Base-by-base conservation (phyloP, 164 flowering plant genomes). In the Vitis riparia region DNA sequence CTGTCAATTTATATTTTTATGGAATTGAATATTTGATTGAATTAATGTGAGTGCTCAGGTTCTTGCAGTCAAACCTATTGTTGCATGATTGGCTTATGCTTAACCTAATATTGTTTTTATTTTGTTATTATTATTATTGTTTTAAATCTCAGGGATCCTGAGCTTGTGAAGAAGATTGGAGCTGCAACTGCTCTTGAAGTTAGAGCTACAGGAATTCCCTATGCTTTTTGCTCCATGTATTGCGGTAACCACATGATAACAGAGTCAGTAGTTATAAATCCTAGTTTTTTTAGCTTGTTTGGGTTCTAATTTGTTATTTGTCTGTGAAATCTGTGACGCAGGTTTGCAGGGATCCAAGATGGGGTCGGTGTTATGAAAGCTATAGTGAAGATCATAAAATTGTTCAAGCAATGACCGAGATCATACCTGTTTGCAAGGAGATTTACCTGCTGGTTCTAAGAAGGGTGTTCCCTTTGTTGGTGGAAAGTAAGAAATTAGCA, bases 311-410 rank as follows among this genome's bases (percentile, higher is more conserved):
- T 70, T 37, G 47, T 65, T 23, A 23, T 63, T 56, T 29, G n/a
- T 48, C 16, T 49, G 47, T 9, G n/a, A 53, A 60, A 32, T 55
- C 12, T 61, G 57, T 47, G 32, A 51, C 1, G 10, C 66, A 85
- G 89, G 88, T 87, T 19, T 87, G 90, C 70, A 77, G 88, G 66
- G 90, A 87, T 77, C 90, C 88, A 29, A 81, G 90, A 71, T 87
- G 90, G 90, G 90, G 88, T 17, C 78, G 87, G 14, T 85, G 90
- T 70, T 87, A 83, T 62, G 90, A 87, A 68, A 86, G 89, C 78
- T 84, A 84, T 65, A 82, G 86, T 6, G 89, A 87, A 65, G 88
- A 86, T 68, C 81, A 68, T 61, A 74, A 56, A 51, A 78, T 87
- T 68, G 90, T 87, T 47, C 81, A 76, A 55, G 63, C 65, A 44